Evolutionary conservation across 1,284 basidiomycete genomes (phyloP).

Genomic region (Leccinum solheimii): DNA sequence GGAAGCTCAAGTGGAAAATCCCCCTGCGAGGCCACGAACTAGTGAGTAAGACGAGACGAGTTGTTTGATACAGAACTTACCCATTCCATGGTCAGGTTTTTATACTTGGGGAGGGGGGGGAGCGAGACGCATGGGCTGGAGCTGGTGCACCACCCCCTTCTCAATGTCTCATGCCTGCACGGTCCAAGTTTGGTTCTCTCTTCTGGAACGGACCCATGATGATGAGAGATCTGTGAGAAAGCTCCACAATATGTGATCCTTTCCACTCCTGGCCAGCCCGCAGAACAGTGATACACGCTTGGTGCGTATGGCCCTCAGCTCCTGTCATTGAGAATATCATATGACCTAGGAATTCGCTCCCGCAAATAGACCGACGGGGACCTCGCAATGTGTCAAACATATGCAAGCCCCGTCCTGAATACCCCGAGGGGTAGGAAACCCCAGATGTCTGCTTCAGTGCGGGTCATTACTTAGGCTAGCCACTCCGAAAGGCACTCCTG

Average conservation of each 20-base stretch:
- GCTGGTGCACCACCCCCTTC: not conserved
- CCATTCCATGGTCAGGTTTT: constrained; percentile 8
- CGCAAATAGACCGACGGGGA: constrained; percentile 9
- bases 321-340: constrained; percentile 3
- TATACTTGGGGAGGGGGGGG: constrained; percentile 14
- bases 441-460: not conserved
- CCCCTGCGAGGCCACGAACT: constrained; percentile 13
- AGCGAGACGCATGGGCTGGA: not conserved
- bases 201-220: constrained; percentile 4
- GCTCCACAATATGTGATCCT: not conserved
- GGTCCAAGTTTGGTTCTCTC: not conserved
- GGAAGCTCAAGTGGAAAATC: constrained; percentile 17
- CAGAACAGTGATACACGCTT: constrained; percentile 15
- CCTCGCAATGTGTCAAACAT: constrained; percentile 11
- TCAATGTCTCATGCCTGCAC: constrained; percentile 6
- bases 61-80: constrained; percentile 17
- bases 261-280: constrained; percentile 3
- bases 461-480: constrained; percentile 1
- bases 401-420: not conserved
- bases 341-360: constrained; percentile 12
- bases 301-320: constrained; percentile 11
- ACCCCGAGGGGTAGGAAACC: not conserved
- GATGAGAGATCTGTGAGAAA: constrained; percentile 12
- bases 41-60: constrained; percentile 3
- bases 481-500: constrained; percentile 4